These are phyloP conservation scores for Lolium perenne DNA, from an alignment of 176 grass and related monocot species.

Conservation along the genomic window DNA sequence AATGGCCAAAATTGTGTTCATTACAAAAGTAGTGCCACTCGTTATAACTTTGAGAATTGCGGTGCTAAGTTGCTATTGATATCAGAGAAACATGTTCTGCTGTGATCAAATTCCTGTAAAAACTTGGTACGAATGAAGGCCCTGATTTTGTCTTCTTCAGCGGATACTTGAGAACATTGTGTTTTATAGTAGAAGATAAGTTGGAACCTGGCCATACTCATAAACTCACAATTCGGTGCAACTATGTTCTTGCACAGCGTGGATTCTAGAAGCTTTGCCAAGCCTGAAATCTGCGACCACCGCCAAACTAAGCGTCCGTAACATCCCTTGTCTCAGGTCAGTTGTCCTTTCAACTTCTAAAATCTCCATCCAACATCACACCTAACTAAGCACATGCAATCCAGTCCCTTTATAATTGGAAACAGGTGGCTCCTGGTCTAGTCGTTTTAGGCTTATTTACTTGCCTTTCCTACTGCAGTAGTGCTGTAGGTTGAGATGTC, in stretches of 20 bases:
- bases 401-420: not conserved
- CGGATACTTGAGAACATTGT: not conserved
- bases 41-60: not conserved
- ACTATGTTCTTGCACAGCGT: slow-evolving; percentile 10
- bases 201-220: not conserved
- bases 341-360: slow-evolving; percentile 24
- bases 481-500: slow-evolving; percentile 60
- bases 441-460: not conserved
- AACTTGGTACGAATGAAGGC: not conserved
- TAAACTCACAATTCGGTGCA: not conserved
- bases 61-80: not conserved
- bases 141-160: not conserved
- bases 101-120: not conserved
- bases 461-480: not conserved
- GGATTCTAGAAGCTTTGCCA: slow-evolving; percentile 11
- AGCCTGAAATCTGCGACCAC: not conserved
- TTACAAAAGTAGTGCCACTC: not conserved
- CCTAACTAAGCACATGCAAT: slow-evolving; percentile 38
- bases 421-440: slow-evolving; percentile 34
- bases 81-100: not conserved
- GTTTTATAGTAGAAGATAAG: not conserved
- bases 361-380: slow-evolving; percentile 11
- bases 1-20: not conserved
- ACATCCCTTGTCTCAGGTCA: slow-evolving; percentile 35
- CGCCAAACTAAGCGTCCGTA: not conserved